Percentiles rank a stretch among this genome's conserved stretches.
Conservation (phyloP, 2,329 filamentous ascomycete species). For the Aspergillus vadensis region DNA sequence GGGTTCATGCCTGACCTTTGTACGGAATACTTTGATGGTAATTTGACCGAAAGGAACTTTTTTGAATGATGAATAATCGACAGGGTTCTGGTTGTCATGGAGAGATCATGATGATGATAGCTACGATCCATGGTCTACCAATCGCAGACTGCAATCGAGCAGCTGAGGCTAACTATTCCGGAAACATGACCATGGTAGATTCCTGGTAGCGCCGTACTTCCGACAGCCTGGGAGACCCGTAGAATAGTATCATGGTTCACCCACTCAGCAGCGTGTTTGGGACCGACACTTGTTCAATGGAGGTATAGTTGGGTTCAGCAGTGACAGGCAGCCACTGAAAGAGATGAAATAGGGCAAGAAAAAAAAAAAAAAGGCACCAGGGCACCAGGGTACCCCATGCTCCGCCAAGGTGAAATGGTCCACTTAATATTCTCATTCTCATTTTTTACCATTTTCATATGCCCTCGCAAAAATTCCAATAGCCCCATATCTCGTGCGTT, state of each 20-base stretch:
- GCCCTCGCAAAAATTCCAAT: background rate
- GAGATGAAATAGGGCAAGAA: background rate
- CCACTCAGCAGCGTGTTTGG: background rate
- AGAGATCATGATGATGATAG: conserved; percentile 6
- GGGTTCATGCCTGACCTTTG: background rate
- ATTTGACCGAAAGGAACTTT: background rate
- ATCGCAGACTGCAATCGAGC: background rate
- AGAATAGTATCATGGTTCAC: background rate
- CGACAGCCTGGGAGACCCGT: background rate
- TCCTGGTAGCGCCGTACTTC: background rate
- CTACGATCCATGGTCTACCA: conserved; percentile 1
- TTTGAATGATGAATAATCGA: background rate
- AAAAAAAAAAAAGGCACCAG: background rate
- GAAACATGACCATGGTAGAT: background rate
- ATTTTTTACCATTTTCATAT: background rate
- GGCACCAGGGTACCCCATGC: conserved; percentile 3
- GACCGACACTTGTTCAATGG: conserved; percentile 2
- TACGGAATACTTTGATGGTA: background rate
- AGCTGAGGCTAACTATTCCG: background rate
- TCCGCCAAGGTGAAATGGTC: background rate
- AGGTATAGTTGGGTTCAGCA: background rate
- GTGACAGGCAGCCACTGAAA: background rate
- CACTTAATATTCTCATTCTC: background rate
- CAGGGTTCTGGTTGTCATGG: background rate
- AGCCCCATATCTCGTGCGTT: background rate